Percentiles rank a stretch among this genome's conserved stretches.
Evolutionary conservation across 495 filamentous ascomycete genomes (phyloP).

Genomic region (Hyaloscypha finlandica): DNA sequence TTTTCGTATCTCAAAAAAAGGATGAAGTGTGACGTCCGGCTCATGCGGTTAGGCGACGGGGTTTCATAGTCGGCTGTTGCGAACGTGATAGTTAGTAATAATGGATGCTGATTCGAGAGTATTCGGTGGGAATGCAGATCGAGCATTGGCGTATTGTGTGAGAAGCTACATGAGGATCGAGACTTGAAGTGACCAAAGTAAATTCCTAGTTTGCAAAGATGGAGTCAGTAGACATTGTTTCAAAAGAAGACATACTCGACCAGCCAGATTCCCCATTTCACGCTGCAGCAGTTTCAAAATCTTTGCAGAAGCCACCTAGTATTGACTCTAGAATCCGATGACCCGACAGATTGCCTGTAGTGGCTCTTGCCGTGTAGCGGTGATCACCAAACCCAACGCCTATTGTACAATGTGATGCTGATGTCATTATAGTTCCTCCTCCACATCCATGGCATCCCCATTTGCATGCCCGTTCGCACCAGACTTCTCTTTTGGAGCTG

Average conservation of each 20-base stretch:
- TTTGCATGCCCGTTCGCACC: constrained; percentile 31
- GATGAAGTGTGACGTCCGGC: too few species aligned
- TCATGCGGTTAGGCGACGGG: too few species aligned
- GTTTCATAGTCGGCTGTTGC: too few species aligned
- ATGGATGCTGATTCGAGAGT: too few species aligned
- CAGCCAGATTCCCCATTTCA: not conserved
- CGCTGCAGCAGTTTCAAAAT: not conserved
- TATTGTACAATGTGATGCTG: constrained; percentile 34
- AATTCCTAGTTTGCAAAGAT: not conserved
- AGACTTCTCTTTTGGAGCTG: constrained; percentile 52
- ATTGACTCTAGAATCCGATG: constrained; percentile 20
- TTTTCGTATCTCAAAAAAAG: too few species aligned
- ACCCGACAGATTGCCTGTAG: not conserved
- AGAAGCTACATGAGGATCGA: not conserved
- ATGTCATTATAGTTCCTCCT: constrained; percentile 53
- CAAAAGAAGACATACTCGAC: not conserved
- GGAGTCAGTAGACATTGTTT: not conserved
- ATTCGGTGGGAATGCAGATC: not conserved
- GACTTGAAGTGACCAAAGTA: not conserved
- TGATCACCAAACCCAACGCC: constrained; percentile 28
- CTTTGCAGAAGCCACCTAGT: not conserved
- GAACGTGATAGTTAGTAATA: too few species aligned
- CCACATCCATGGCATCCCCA: constrained; percentile 53
- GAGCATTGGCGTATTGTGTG: not conserved
- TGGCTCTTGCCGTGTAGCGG: not conserved